Base-by-base conservation (phyloP, 2,329 filamentous ascomycete genomes). In the Aspergillus sp. region DNA sequence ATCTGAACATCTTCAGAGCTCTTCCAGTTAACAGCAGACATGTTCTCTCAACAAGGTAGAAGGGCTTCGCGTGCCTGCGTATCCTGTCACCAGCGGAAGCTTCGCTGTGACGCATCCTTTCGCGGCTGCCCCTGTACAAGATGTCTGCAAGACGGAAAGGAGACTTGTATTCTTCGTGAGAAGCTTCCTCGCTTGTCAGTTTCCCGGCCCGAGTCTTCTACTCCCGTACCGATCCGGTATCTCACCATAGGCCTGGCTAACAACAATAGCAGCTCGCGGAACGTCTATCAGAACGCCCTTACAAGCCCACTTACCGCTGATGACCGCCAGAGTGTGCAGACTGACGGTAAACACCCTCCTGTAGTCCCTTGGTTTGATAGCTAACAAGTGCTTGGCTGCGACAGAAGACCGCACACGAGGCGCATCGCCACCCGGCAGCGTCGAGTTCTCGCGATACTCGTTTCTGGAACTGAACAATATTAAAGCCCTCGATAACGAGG, bases 171-270 rank as follows among this genome's bases (percentile, higher is more conserved):
- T 51, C 49, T 51, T 33, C 49, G 49, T 20, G 49, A 51, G 39
- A 51, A 51, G n/a, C 49, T 51, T 33, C 49, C 49, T 27, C 49
- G 49, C n/a, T 51, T 51, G 37, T 51, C 27, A 41, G 49, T 51
- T 30, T 3, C 42, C 42, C 42, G 42, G 42, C 42, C 41, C 41
- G 41, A 44, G 41, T 44, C 15, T 6, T 13, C 4, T n/a, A 2
- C 7, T 3, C 20, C 20, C 42, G 42, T 45, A 45, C 42, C 42
- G 42, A 24, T 19, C 27, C 39, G 34, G 33, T 22, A 39, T 40
- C 5, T 12, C 19, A 19, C 33, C 5, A 39, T 4, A 51, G 9
- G 20, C 34, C 33, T 15, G 40, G 34, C 13, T 51, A 17, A 51
- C n/a, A 5, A 11, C 20, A 20, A 17, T 12, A 33, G 12, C 40